These are phyloP conservation scores for Colletotrichum paranaense DNA, from an alignment of 2,329 filamentous ascomycete species.

Conservation along the genomic window DNA sequence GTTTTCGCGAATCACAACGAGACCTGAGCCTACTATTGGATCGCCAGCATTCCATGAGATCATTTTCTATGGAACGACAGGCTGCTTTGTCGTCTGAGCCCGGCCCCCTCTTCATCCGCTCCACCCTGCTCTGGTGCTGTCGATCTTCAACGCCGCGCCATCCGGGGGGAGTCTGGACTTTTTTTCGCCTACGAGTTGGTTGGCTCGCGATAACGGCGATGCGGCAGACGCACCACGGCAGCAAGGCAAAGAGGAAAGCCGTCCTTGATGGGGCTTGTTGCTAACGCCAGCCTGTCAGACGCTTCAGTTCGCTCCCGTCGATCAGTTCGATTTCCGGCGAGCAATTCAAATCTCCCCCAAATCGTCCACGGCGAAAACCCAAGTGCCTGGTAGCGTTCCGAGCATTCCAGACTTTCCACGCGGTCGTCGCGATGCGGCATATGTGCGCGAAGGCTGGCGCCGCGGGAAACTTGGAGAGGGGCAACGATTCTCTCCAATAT, in stretches of 20 bases:
- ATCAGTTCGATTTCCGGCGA: neutral
- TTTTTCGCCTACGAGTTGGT: neutral
- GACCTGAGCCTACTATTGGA: slow-evolving; percentile 7
- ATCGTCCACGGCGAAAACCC: too few relatives aligned
- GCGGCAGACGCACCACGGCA: neutral
- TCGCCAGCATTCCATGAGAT: slow-evolving; percentile 19
- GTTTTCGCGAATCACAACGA: neutral
- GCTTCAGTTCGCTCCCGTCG: neutral
- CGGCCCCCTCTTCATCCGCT: neutral
- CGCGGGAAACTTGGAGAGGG: neutral
- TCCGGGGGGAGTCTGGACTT: slow-evolving; percentile 23
- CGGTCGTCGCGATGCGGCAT: neutral
- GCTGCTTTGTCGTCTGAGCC: neutral
- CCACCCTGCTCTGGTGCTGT: slow-evolving; percentile 14
- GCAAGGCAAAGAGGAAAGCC: neutral
- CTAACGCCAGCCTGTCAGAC: neutral
- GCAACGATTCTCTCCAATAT: neutral
- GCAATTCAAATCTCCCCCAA: neutral
- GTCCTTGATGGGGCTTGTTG: neutral
- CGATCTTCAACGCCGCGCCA: slow-evolving; percentile 28
- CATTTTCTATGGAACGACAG: slow-evolving; percentile 30
- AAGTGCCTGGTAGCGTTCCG: neutral
- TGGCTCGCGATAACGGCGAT: slow-evolving; percentile 21
- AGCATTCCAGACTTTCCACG: neutral
- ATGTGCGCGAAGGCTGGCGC: neutral